These are phyloP conservation scores for Calonectria leucothoes DNA, from an alignment of 2,329 filamentous ascomycete genomes.

Conservation along the genomic window DNA sequence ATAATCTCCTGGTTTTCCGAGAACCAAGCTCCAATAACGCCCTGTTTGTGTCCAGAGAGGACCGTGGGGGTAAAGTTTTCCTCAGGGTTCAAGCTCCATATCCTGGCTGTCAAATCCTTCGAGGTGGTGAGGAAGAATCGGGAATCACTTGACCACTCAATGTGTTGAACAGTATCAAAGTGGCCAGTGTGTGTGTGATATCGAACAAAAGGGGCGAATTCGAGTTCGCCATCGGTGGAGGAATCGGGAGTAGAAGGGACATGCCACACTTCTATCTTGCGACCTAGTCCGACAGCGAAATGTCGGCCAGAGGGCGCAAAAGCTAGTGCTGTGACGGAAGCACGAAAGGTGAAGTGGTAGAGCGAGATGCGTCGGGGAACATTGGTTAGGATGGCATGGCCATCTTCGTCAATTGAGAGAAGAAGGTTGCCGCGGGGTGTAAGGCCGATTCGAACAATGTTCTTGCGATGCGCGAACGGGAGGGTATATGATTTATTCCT, in stretches of 20 bases:
- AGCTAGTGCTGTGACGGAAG: constrained; percentile 82
- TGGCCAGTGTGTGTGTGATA: constrained; percentile 90
- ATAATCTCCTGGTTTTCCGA: constrained; percentile 94
- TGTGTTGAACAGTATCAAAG: constrained; percentile 85
- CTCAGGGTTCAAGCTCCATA: constrained; percentile 93
- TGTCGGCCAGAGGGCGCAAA: constrained; percentile 93
- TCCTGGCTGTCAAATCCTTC: constrained; percentile 90
- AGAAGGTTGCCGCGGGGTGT: constrained; percentile 92
- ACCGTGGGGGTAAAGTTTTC: constrained; percentile 92
- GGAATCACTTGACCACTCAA: constrained; percentile 97
- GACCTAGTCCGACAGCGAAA: constrained; percentile 89
- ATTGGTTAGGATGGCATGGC: constrained; percentile 92
- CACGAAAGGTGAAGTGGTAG: constrained; percentile 95
- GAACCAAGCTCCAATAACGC: constrained; percentile 95
- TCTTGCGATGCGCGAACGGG: constrained; percentile 92
- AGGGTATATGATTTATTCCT: constrained; percentile 91
- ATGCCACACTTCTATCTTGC: constrained; percentile 94
- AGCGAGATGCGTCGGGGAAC: constrained; percentile 86
- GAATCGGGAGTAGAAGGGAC: constrained; percentile 90
- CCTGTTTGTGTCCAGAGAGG: constrained; percentile 89
- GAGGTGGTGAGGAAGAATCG: constrained; percentile 93
- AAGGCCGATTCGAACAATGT: constrained; percentile 88
- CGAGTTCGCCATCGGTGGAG: constrained; percentile 82
- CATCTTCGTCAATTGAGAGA: constrained; percentile 93
- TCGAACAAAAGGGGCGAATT: constrained; percentile 94